These are phyloP conservation scores for Gyrodon lividus DNA, from an alignment of 768 basidiomycete species.

Conservation along the genomic window DNA sequence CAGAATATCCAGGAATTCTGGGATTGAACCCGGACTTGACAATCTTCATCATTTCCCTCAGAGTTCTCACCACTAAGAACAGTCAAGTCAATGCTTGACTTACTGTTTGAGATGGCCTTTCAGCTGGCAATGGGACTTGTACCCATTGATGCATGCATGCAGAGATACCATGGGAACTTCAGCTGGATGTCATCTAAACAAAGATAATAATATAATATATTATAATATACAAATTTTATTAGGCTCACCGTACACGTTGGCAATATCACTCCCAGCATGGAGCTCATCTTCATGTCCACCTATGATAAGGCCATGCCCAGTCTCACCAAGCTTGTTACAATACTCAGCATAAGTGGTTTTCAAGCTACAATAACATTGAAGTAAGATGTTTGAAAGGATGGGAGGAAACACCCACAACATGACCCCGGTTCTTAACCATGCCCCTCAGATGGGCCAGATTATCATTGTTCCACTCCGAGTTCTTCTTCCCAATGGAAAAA, in stretches of 20 bases:
- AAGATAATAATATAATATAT: background rate
- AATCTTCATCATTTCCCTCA: background rate
- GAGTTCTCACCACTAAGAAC: background rate
- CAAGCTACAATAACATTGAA: background rate
- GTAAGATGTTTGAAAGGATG: background rate
- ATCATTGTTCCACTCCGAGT: background rate
- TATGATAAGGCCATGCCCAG: slow-evolving; percentile 8
- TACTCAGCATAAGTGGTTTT: background rate
- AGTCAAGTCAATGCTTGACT: slow-evolving; percentile 13
- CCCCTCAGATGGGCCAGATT: background rate
- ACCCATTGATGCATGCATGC: slow-evolving; percentile 18
- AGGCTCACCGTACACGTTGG: slow-evolving; percentile 6
- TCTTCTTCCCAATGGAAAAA: slow-evolving; percentile 1
- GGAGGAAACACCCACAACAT: background rate
- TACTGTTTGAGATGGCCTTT: slow-evolving; percentile 20
- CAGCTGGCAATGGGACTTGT: slow-evolving; percentile 19
- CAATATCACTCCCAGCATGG: background rate
- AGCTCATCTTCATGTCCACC: slow-evolving; percentile 2
- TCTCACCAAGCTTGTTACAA: slow-evolving; percentile 2
- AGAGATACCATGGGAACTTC: slow-evolving; percentile 28
- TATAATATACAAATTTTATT: background rate
- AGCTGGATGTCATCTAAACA: slow-evolving; percentile 18
- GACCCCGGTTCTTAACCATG: slow-evolving; percentile 4
- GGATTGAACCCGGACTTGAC: too few species aligned
- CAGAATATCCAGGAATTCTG: too few species aligned